Base-by-base conservation (phyloP, 1,284 basidiomycete genomes). In the Moesziomyces antarcticus region DNA sequence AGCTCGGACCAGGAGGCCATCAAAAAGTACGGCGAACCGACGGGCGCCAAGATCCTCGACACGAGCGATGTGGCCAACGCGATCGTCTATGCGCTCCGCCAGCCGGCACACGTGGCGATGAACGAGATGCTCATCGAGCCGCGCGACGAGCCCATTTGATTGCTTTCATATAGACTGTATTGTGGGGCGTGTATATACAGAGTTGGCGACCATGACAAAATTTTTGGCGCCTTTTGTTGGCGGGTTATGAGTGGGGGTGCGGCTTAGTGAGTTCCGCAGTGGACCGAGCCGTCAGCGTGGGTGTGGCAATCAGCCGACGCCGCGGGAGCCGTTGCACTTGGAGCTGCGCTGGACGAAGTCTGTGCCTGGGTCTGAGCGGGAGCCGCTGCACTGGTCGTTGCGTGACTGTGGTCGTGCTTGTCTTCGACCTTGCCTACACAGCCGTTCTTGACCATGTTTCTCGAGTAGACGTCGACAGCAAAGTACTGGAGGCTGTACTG, bases 401-500 rank as follows among this genome's bases (percentile, higher is more conserved):
- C 55, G 5, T 25, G 42, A 1, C 9, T 27, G 40, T 52, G 48
- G 21, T 63, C 18, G 9, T 50, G 37, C 14, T 54, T 25, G 22
- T 50, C 16, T 11, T 40, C n/a, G 13, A 66, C 35, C 16, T 54
- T 53, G 1, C 64, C 73, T 0, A 68, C 44, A 41, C 75, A 77
- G 1, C 63, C 85, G 21, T 84, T 83, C 40, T 77, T 63, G 30
- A 79, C 83, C 18, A 84, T 74, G 50, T 84, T 82, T 40, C 82
- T 56, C n/a, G 79, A 82, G 67, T 83, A 86, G 35, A 84, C 82
- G 53, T 85, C 81, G 54, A 68, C n/a, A 3, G 85, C 83, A 68
- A 84, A 86, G 75, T 84, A 85, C 71, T 86, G 86, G 25, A 85
- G 69, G 4, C 82, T 79, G 63, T 86, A 81, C 25, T 84, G 85